These are phyloP conservation scores for Chalciporus chontae DNA, from an alignment of 768 basidiomycete genomes.

Conservation along the genomic window DNA sequence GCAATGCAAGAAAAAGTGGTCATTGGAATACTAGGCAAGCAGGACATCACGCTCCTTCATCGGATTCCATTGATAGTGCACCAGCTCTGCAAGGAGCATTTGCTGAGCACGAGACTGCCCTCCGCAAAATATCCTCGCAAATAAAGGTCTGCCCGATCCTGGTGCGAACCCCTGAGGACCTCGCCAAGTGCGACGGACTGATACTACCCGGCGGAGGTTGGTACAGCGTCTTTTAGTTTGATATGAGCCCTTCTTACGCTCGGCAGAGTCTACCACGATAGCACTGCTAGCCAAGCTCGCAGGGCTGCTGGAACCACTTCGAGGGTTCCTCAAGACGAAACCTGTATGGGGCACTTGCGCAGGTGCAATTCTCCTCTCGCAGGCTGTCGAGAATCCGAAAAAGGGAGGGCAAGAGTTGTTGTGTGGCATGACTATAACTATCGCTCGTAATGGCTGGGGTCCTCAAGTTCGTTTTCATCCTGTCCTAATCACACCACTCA, in stretches of 20 bases:
- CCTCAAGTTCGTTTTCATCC: constrained; percentile 58
- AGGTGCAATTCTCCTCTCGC: constrained; percentile 85
- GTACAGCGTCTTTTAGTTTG: constrained; percentile 12
- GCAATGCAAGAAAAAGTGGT: constrained; percentile 17
- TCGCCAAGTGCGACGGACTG: constrained; percentile 73
- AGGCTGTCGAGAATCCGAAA: constrained; percentile 71
- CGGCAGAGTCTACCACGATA: constrained; percentile 87
- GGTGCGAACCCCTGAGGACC: constrained; percentile 75
- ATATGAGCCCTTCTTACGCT: background rate
- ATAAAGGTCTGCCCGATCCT: constrained; percentile 46
- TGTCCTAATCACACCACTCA: background rate
- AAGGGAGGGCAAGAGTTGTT: constrained; percentile 86
- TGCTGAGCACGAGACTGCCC: constrained; percentile 73
- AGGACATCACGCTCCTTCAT: background rate
- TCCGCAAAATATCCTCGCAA: constrained; percentile 53
- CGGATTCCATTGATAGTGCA: background rate
- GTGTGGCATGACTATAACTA: constrained; percentile 73
- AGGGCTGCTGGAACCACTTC: constrained; percentile 78
- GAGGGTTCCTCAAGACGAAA: constrained; percentile 64
- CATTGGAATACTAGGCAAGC: constrained; percentile 54
- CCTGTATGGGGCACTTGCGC: constrained; percentile 97
- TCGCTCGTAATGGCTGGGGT: constrained; percentile 92
- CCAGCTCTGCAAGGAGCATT: constrained; percentile 93
- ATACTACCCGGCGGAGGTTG: constrained; percentile 91
- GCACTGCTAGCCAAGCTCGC: constrained; percentile 68